phyloP scores from a whole-genome alignment of 805 yeast species.

The Teunomyces lycoperdinae region DNA sequence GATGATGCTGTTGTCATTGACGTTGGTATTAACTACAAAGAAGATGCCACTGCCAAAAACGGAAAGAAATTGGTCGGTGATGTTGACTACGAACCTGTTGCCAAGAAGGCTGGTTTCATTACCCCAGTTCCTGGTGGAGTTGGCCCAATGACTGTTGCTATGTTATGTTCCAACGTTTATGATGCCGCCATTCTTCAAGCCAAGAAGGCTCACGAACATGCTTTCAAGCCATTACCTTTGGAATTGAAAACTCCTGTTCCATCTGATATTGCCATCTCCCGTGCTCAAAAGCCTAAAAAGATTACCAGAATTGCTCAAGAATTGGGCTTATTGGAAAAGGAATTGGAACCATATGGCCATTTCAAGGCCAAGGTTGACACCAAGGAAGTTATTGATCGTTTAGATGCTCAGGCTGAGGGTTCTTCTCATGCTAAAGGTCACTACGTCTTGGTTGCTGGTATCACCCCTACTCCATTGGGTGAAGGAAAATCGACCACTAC shows the following conservation, averaged over 20 bases:
- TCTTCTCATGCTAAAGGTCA: slow-evolving; percentile 66
- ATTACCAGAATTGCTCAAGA: slow-evolving; percentile 74
- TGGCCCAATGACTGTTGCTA: slow-evolving; percentile 99
- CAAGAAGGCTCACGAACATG: slow-evolving; percentile 45
- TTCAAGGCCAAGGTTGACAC: slow-evolving; percentile 83
- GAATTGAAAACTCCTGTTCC: slow-evolving; percentile 66
- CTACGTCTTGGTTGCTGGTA: slow-evolving; percentile 91
- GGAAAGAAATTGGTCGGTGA: slow-evolving; percentile 93
- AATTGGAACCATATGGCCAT: slow-evolving; percentile 85
- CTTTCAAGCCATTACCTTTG: slow-evolving; percentile 56
- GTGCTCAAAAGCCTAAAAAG: slow-evolving; percentile 84
- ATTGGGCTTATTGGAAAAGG: slow-evolving; percentile 72
- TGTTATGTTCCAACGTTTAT: slow-evolving; percentile 82
- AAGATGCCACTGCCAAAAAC: slow-evolving; percentile 68
- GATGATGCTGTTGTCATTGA: slow-evolving; percentile 83
- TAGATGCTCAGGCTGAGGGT: slow-evolving; percentile 69
- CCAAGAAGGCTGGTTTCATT: slow-evolving; percentile 59
- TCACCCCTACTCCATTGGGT: slow-evolving; percentile 97
- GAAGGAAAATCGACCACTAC: slow-evolving; percentile 98
- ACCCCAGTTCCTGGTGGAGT: slow-evolving; percentile 99
- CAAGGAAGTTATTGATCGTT: slow-evolving; percentile 33
- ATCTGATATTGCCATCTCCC: slow-evolving; percentile 84
- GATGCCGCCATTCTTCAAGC: slow-evolving; percentile 70
- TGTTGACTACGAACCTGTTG: slow-evolving; percentile 75
- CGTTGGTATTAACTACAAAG: slow-evolving; percentile 90